Conservation (phyloP, 139 green algal species). For the Coelastrella sp. region DNA sequence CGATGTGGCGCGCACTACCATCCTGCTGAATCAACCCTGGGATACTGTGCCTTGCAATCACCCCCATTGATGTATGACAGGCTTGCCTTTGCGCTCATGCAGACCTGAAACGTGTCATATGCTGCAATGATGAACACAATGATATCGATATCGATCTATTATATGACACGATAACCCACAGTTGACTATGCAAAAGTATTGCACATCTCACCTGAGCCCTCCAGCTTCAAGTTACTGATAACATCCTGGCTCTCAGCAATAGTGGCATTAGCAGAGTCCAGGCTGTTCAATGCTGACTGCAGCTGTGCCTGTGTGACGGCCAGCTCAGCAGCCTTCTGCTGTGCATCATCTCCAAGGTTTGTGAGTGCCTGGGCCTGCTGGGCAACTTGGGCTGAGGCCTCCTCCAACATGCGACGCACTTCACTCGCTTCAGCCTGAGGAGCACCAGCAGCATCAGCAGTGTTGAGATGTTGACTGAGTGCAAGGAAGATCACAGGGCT, state of each 20-base stretch:
- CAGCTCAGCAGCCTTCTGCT: constrained; percentile 36
- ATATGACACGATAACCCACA: too few relatives aligned
- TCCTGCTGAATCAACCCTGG: too few relatives aligned
- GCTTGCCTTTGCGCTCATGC: too few relatives aligned
- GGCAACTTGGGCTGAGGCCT: constrained; percentile 20
- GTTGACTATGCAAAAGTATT: too few relatives aligned
- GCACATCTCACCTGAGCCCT: background rate
- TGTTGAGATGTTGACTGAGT: background rate
- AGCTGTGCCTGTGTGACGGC: constrained; percentile 22
- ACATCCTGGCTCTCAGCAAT: constrained; percentile 55
- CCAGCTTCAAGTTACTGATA: constrained; percentile 48
- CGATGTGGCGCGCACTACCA: too few relatives aligned
- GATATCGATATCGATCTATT: too few relatives aligned
- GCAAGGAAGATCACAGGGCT: too few relatives aligned
- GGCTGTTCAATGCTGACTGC: constrained; percentile 1
- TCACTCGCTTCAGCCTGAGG: constrained; percentile 38
- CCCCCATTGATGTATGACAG: too few relatives aligned
- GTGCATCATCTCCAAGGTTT: background rate
- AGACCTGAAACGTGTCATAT: too few relatives aligned
- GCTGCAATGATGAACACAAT: too few relatives aligned
- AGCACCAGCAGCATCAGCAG: background rate
- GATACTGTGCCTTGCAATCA: too few relatives aligned
- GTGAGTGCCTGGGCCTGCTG: constrained; percentile 35
- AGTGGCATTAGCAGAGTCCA: constrained; percentile 31
- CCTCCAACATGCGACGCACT: constrained; percentile 38